Evolutionary conservation across 176 grass and related monocot species (phyloP).

Genomic region (Zoysia japonica): DNA sequence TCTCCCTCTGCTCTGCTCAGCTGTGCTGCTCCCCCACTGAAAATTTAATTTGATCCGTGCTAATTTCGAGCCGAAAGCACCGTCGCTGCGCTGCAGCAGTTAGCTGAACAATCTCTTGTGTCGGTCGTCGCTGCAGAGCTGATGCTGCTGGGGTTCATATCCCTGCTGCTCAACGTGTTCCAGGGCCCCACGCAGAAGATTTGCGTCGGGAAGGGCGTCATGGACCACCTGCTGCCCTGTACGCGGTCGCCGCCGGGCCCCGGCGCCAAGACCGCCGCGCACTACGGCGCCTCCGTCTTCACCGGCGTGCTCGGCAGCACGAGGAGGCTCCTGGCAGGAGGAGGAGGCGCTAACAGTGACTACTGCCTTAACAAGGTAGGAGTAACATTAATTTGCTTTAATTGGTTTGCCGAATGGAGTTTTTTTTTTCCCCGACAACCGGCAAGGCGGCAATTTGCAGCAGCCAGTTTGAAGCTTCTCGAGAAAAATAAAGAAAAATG

Average conservation of each 20-base stretch:
- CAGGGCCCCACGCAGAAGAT: conserved; percentile 55
- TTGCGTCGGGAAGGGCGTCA: conserved; percentile 46
- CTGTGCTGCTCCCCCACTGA: no score
- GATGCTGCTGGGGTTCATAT: conserved; percentile 92
- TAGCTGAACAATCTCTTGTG: no score
- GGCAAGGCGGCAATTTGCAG: neutral
- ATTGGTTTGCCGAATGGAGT: neutral
- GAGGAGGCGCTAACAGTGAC: conserved; percentile 17
- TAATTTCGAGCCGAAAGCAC: neutral
- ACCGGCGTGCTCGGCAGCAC: conserved; percentile 29
- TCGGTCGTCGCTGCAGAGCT: conserved; percentile 45
- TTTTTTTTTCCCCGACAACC: neutral
- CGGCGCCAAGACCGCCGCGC: conserved; percentile 6
- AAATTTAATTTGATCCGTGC: no score
- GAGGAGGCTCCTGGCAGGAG: conserved; percentile 48
- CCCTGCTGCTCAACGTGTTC: conserved; percentile 69
- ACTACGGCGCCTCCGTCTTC: conserved; percentile 28
- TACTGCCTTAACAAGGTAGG: conserved; percentile 54
- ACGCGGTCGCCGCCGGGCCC: neutral
- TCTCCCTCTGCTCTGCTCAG: neutral
- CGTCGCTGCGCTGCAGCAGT: no score
- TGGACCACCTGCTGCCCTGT: conserved; percentile 64
- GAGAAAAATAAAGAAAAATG: no score
- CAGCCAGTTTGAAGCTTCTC: neutral
- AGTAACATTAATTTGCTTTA: neutral